phyloP scores from a whole-genome alignment of 306 rosid genomes.

The cucumber (Cucumis sativus) region DNA sequence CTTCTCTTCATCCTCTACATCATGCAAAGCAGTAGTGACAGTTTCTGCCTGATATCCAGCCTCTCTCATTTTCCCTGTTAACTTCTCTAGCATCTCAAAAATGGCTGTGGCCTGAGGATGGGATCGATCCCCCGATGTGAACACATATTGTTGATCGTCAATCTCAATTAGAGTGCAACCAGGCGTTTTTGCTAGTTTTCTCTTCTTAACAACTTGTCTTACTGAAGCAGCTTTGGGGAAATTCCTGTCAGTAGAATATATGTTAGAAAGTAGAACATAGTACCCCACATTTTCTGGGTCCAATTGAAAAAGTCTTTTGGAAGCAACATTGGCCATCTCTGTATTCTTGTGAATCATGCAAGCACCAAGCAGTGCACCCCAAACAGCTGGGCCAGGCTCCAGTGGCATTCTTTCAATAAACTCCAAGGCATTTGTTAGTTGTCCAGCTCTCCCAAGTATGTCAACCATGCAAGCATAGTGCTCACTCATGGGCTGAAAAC shows the following conservation, averaged over 20 bases:
- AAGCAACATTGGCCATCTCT: conserved; percentile 56
- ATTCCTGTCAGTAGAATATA: conserved; percentile 67
- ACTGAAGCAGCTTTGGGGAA: conserved; percentile 88
- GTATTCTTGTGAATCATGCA: conserved; percentile 81
- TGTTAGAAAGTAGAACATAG: conserved; percentile 73
- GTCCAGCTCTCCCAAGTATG: conserved; percentile 85
- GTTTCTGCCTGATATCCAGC: conserved; percentile 73
- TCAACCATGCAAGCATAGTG: conserved; percentile 98
- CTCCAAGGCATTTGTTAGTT: conserved; percentile 57
- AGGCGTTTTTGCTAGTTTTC: conserved; percentile 71
- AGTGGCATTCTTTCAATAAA: conserved; percentile 66
- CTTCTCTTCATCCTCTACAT: conserved; percentile 96
- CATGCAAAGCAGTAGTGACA: conserved; percentile 65
- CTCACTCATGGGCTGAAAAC: conserved; percentile 56
- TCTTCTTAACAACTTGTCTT: conserved; percentile 53
- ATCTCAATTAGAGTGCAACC: conserved; percentile 91
- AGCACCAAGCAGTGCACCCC: conserved; percentile 91
- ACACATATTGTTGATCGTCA: conserved; percentile 52
- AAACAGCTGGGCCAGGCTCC: conserved; percentile 76
- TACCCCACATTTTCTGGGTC: conserved; percentile 71
- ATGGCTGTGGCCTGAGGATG: conserved; percentile 65
- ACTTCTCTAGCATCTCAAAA: conserved; percentile 72
- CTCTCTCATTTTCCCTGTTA: conserved; percentile 68
- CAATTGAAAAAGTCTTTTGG: conserved; percentile 63
- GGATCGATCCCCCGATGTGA: conserved; percentile 65